Percentiles rank a stretch among this genome's conserved stretches.
These are phyloP conservation scores for Penicillium sp. DNA, from an alignment of 2,329 filamentous ascomycete genomes.

Conservation along the genomic window DNA sequence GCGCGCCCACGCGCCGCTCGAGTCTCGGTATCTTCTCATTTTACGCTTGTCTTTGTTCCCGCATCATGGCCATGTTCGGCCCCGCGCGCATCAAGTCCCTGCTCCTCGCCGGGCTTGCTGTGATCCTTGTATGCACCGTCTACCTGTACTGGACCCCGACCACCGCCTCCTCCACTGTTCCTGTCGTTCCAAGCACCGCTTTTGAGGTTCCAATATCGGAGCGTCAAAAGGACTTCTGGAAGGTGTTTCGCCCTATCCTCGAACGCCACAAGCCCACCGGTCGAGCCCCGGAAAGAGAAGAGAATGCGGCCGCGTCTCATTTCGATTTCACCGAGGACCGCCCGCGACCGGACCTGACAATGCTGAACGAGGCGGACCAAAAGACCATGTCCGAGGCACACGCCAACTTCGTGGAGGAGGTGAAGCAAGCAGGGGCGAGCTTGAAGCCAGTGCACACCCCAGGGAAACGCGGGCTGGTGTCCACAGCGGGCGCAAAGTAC, in stretches of 20 bases:
- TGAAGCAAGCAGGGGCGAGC: constrained; percentile 22
- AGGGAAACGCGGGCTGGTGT: constrained; percentile 47
- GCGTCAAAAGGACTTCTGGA: constrained; percentile 37
- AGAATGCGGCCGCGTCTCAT: constrained; percentile 20
- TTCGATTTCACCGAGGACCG: constrained; percentile 28
- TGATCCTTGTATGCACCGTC: constrained; percentile 31
- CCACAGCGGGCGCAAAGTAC: constrained; percentile 46
- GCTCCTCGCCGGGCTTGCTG: constrained; percentile 25
- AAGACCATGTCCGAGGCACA: constrained; percentile 38
- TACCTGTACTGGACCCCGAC: constrained; percentile 36
- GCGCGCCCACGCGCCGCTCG: constrained; percentile 19
- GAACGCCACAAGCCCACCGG: constrained; percentile 30
- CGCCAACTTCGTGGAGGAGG: constrained; percentile 36
- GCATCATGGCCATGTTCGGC: constrained; percentile 25
- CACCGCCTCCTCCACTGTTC: constrained; percentile 25
- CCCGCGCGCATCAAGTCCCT: constrained; percentile 27
- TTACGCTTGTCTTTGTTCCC: not conserved
- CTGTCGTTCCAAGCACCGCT: constrained; percentile 29
- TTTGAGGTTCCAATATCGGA: constrained; percentile 33
- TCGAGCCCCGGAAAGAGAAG: constrained; percentile 25
- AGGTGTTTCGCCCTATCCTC: constrained; percentile 31
- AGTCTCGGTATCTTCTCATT: constrained; percentile 6
- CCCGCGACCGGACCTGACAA: constrained; percentile 35
- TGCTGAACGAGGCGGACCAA: constrained; percentile 31
- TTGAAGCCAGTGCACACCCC: constrained; percentile 34